Conservation (phyloP, 2,329 filamentous ascomycete genomes). For the Trichoderma sp. region DNA sequence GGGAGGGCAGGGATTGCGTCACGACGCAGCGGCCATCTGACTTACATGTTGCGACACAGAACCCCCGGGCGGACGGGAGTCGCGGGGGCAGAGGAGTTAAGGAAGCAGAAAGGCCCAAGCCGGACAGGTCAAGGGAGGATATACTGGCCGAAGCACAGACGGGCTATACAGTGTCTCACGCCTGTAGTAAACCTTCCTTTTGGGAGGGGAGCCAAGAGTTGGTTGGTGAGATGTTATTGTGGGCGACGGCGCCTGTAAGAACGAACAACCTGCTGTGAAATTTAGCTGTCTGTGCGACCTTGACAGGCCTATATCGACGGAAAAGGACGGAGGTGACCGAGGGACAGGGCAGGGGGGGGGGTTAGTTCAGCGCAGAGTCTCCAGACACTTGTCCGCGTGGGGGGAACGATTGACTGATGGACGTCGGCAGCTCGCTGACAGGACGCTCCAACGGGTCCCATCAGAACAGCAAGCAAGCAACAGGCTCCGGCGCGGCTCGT, state of each 20-base stretch:
- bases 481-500: slow-evolving; percentile 20
- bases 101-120: slow-evolving; percentile 13
- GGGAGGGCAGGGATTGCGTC: slow-evolving; percentile 24
- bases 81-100: slow-evolving; percentile 21
- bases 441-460: slow-evolving; percentile 13
- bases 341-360: not conserved
- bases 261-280: slow-evolving; percentile 13
- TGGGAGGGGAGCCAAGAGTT: slow-evolving; percentile 10
- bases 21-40: slow-evolving; percentile 28
- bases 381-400: slow-evolving; percentile 27
- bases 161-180: slow-evolving; percentile 20
- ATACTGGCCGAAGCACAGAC: slow-evolving; percentile 10
- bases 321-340: slow-evolving; percentile 16
- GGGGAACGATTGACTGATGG: slow-evolving; percentile 27
- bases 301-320: slow-evolving; percentile 11
- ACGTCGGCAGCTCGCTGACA: slow-evolving; percentile 23
- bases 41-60: slow-evolving; percentile 44
- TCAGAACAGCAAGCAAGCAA: slow-evolving; percentile 24
- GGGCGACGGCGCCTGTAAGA: slow-evolving; percentile 19
- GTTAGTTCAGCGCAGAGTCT: not conserved
- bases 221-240: slow-evolving; percentile 4
- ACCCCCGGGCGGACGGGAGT: slow-evolving; percentile 28
- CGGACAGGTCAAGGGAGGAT: slow-evolving; percentile 17
- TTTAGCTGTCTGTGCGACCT: slow-evolving; percentile 20
- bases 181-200: not conserved